Evolutionary conservation across 2,329 filamentous ascomycete species (phyloP), one percentile per base, ranked within the genome.

Genomic region (Claviceps sp.): DNA sequence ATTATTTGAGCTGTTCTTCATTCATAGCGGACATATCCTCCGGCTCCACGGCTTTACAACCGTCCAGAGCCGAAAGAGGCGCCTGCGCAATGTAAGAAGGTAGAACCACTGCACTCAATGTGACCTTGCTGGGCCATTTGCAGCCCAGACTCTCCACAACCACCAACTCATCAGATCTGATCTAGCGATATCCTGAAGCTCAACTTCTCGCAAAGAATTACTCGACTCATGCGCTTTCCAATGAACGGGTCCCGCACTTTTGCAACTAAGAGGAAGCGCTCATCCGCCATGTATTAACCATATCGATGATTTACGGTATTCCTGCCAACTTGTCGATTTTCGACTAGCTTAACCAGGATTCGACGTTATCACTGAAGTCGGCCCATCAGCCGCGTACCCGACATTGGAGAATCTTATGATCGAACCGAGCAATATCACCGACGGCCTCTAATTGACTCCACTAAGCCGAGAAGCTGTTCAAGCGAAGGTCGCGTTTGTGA

Each of bases 261-360:
- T 26, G 37, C 38, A 26, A 30, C n/a, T 41, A 7, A 45, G 18
- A 38, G 26, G 11, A 42, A 13, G 38, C 22, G 8, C 30, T 41
- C 14, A 41, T 38, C 14, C 46, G 51, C 43, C 51, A 53, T 53
- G 51, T 50, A 16, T 45, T 41, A 42, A 13, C 24, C 16, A 38
- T 37, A 45, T 47, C 48, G 37, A 53, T 53, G 51, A 50, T 16
- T 37, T 37, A 50, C 47, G 43, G 50, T 26, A 34, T n/a, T 20
- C 41, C 20, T 37, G 22, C 43, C 24, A 54, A 47, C 46, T 40
- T 24, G 45, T 43, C 52, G 34, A 52, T 14, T 37, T 30, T 49
- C 52, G 50, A 48, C 40, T 16, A 26, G 37, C 37, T 47, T 47
- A 14, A 46, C 16, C 43, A 30, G n/a, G 18, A 50, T 47, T 47